Evolutionary conservation across 2,329 filamentous ascomycete species (phyloP).

Genomic region (Cladosporium phlei): DNA sequence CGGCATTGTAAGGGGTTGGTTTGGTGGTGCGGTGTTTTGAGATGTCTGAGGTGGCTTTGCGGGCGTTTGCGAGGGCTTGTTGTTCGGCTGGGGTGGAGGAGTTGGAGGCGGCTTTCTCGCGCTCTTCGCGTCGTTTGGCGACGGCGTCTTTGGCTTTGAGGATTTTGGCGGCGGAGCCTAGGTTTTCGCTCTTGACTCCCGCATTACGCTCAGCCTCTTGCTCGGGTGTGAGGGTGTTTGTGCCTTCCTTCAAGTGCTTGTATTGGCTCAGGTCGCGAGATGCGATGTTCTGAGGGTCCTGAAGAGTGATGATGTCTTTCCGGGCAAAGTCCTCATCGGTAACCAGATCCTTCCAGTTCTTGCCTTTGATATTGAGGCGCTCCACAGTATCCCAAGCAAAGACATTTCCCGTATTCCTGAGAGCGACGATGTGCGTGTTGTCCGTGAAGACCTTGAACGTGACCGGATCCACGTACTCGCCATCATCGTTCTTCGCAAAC

Average conservation of each 20-base stretch:
- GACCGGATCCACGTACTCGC: slow-evolving; percentile 90
- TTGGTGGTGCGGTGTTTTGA: slow-evolving; percentile 30
- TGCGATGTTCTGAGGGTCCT: slow-evolving; percentile 88
- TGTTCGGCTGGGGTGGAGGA: slow-evolving; percentile 19
- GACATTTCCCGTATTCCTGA: slow-evolving; percentile 84
- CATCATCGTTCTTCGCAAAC: slow-evolving; percentile 86
- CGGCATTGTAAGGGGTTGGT: slow-evolving; percentile 70
- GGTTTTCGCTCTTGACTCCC: slow-evolving; percentile 68
- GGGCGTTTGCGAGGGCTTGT: slow-evolving; percentile 51
- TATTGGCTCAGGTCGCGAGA: slow-evolving; percentile 80
- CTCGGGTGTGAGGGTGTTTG: slow-evolving; percentile 60
- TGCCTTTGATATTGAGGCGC: slow-evolving; percentile 90
- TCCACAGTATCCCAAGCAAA: slow-evolving; percentile 96
- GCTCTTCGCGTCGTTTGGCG: slow-evolving; percentile 76
- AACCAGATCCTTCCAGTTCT: slow-evolving; percentile 89
- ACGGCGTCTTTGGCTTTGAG: slow-evolving; percentile 88
- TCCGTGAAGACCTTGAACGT: slow-evolving; percentile 97
- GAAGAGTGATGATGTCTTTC: slow-evolving; percentile 90
- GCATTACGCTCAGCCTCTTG: slow-evolving; percentile 61
- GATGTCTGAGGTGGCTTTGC: slow-evolving; percentile 44
- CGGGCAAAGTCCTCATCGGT: slow-evolving; percentile 81
- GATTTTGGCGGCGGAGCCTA: slow-evolving; percentile 78
- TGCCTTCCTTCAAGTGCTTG: slow-evolving; percentile 81
- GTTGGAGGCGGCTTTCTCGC: slow-evolving; percentile 40
- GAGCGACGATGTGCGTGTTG: slow-evolving; percentile 92